Evolutionary conservation across 148 eudicot species (phyloP), one percentile per base, ranked within the genome.

Genomic region (Rhododendron mucronatum): DNA sequence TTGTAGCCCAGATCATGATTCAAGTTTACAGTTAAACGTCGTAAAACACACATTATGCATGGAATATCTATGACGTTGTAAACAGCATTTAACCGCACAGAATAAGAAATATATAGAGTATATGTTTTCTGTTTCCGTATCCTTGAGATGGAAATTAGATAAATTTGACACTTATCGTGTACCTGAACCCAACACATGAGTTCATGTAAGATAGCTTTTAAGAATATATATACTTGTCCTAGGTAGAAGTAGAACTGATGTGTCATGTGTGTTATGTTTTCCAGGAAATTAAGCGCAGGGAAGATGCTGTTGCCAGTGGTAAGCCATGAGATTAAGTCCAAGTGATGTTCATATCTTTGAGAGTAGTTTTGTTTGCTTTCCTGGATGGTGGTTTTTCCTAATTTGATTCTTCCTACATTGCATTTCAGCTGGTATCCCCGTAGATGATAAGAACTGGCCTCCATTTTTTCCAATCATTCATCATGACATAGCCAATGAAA

Each of bases 401-500:
- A 80, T 28, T 78, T 45, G n/a, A 37, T 47, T 48, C 65, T 45
- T 59, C 20, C 39, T 61, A 26, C 47, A 16, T 48, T 84, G 83
- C 55, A 44, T 76, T 85, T 80, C 93, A 92, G 94, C 92, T 85
- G 90, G 86, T 45, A 84, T 92, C 63, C 92, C 94, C 0, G 35
- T 76, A 20, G 93, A 91, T 86, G 90, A 92, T 86, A 92, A 75
- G 80, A 92, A 91, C 44, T 92, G 94, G 94, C 94, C 94, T 67
- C 93, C 94, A 12, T 89, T 86, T 88, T 90, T 92, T 45, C 94
- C 94, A 53, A 92, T 92, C 65, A 92, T 92, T 73, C 94, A 92
- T 88, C 94, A 92, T 86, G 94, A 92, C 82, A 92, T 92, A 65
- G 90, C 93, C 71, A 92, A 91, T 91, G 94, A 92, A 80, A 92